These are phyloP conservation scores for Agaricus subrufescens DNA, from an alignment of 768 basidiomycete genomes.

Conservation along the genomic window DNA sequence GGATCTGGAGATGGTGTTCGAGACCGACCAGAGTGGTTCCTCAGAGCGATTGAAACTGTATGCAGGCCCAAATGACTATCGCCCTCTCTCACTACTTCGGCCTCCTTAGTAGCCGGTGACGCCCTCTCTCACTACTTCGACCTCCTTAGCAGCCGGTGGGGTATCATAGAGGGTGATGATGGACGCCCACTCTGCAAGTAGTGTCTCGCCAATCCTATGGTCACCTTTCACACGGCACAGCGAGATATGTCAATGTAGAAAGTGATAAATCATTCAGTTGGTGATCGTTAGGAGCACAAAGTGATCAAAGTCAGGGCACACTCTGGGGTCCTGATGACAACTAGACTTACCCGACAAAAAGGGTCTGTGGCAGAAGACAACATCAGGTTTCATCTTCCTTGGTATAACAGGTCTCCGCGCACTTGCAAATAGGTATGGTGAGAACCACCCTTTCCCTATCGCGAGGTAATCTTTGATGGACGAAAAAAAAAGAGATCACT, in stretches of 20 bases:
- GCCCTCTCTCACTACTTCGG: conserved; percentile 9
- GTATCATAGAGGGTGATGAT: conserved; percentile 40
- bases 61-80: conserved; percentile 11
- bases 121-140: conserved; percentile 10
- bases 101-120: conserved; percentile 14
- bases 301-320: background rate
- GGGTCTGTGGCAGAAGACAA: conserved; percentile 62
- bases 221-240: conserved; percentile 37
- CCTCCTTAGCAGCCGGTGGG: no score
- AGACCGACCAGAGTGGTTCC: conserved; percentile 41
- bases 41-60: conserved; percentile 31
- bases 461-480: conserved; percentile 59
- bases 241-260: background rate
- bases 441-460: conserved; percentile 66
- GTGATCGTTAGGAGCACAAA: background rate
- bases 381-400: conserved; percentile 58
- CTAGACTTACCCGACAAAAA: conserved; percentile 44
- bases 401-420: conserved; percentile 56
- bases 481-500: conserved; percentile 58
- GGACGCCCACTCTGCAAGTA: conserved; percentile 53
- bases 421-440: conserved; percentile 61
- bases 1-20: conserved; percentile 51
- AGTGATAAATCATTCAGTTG: background rate
- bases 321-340: background rate
- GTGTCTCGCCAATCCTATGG: conserved; percentile 52